Conservation (phyloP, 140 eudicot species). For the Senecio squalidus region DNA sequence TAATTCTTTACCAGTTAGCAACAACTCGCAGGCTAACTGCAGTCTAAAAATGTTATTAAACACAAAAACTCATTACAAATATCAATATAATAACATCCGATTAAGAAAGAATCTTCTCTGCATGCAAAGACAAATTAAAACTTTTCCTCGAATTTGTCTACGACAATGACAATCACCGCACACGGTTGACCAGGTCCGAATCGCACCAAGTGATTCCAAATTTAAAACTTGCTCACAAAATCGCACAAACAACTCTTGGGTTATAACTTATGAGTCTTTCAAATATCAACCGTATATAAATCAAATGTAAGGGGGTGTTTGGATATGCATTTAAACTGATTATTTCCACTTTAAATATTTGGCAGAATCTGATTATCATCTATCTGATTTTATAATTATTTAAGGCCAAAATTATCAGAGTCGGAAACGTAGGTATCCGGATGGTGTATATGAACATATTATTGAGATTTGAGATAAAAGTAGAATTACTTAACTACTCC, state of each 20-base stretch:
- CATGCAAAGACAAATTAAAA: constrained; percentile 19
- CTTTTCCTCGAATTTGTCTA: constrained; percentile 14
- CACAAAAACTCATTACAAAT: not conserved
- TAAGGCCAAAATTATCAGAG: not conserved
- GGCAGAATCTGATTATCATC: no score
- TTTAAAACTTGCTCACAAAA: not conserved
- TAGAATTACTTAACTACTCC: no score
- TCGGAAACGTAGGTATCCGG: not conserved
- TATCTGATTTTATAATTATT: not conserved
- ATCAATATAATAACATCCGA: constrained; percentile 4
- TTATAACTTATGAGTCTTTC: not conserved
- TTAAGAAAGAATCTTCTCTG: constrained; percentile 21
- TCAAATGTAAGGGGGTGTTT: constrained; percentile 7
- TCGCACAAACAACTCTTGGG: no score
- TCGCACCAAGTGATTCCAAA: not conserved
- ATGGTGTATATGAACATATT: not conserved
- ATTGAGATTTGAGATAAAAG: no score
- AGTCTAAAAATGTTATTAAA: not conserved
- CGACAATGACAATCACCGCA: constrained; percentile 7
- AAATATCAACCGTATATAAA: not conserved
- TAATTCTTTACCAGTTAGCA: not conserved
- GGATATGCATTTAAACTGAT: not conserved
- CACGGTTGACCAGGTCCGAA: constrained; percentile 12
- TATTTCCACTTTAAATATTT: no score
- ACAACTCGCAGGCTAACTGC: not conserved